A percentile compares a stretch with the other conserved stretches of the same genome.
These are phyloP conservation scores for Tolypocladium tropicale DNA, from an alignment of 2,329 filamentous ascomycete genomes.

Conservation along the genomic window DNA sequence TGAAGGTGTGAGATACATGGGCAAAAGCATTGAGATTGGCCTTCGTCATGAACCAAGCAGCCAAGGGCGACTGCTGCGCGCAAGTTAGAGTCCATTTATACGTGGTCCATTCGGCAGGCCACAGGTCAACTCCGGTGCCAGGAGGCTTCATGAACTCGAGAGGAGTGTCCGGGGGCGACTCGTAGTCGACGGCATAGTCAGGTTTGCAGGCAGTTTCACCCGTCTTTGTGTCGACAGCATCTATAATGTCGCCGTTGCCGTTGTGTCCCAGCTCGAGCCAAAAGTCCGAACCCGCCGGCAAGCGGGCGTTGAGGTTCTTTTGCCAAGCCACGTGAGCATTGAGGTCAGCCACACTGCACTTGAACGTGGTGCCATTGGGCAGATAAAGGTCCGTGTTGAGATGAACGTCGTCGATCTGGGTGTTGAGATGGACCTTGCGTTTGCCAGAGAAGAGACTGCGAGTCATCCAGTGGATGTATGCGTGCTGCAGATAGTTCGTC, in stretches of 20 bases:
- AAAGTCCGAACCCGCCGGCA: slow-evolving; percentile 40
- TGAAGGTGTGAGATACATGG: slow-evolving; percentile 54
- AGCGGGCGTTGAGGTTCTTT: slow-evolving; percentile 29
- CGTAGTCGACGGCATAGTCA: slow-evolving; percentile 30
- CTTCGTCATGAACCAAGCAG: slow-evolving; percentile 39
- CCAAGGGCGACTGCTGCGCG: slow-evolving; percentile 36
- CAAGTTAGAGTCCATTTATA: slow-evolving; percentile 41
- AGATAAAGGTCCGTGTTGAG: slow-evolving; percentile 39
- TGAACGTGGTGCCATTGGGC: slow-evolving; percentile 37
- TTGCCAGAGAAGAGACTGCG: slow-evolving; percentile 47
- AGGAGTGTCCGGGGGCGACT: slow-evolving; percentile 31
- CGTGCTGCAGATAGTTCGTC: slow-evolving; percentile 49
- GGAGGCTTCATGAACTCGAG: slow-evolving; percentile 35
- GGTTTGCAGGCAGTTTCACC: slow-evolving; percentile 30
- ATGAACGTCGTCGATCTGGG: slow-evolving; percentile 55
- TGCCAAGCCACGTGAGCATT: slow-evolving; percentile 33
- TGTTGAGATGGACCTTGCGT: slow-evolving; percentile 41
- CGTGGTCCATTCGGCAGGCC: slow-evolving; percentile 38
- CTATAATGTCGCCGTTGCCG: slow-evolving; percentile 34
- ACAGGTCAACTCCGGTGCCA: slow-evolving; percentile 37
- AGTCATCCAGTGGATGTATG: slow-evolving; percentile 53
- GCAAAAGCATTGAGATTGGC: slow-evolving; percentile 43
- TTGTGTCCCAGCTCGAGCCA: slow-evolving; percentile 46
- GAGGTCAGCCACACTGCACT: slow-evolving; percentile 36
- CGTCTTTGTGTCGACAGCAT: slow-evolving; percentile 36